Conservation (phyloP, 768 basidiomycete genomes). For the Solioccasus polychromus region DNA sequence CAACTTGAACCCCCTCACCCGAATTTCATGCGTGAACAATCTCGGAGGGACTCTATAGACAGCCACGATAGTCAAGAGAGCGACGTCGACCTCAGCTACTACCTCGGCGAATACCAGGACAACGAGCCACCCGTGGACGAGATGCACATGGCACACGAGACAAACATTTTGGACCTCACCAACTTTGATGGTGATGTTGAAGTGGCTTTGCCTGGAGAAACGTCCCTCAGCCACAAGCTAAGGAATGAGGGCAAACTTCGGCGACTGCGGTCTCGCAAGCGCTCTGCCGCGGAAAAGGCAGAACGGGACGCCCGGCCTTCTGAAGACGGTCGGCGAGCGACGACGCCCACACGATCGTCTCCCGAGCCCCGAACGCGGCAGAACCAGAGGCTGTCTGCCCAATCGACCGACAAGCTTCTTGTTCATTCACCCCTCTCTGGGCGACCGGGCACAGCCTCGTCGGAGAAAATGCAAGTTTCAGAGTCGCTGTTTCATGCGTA, state of each 20-base stretch:
- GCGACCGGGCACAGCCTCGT: slow-evolving; percentile 6
- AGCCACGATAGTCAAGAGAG: slow-evolving; percentile 32
- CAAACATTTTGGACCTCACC: slow-evolving; percentile 61
- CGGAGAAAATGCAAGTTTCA: no score
- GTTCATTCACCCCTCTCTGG: slow-evolving; percentile 21
- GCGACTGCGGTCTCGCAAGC: slow-evolving; percentile 43
- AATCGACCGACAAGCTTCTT: slow-evolving; percentile 22
- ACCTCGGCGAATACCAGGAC: slow-evolving; percentile 35
- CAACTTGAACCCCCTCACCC: slow-evolving; percentile 39
- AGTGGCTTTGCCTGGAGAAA: slow-evolving; percentile 54
- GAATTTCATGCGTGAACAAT: slow-evolving; percentile 16
- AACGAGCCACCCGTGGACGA: slow-evolving; percentile 28
- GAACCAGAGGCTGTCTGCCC: slow-evolving; percentile 5
- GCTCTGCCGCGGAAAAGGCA: slow-evolving; percentile 6
- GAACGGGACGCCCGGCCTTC: slow-evolving; percentile 12
- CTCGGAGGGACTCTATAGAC: slow-evolving; percentile 27
- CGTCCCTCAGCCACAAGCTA: slow-evolving; percentile 46
- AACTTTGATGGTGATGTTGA: slow-evolving; percentile 80
- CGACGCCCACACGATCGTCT: background rate
- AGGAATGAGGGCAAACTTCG: slow-evolving; percentile 61
- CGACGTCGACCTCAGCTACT: slow-evolving; percentile 43
- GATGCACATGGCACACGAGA: slow-evolving; percentile 40
- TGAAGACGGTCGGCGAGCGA: background rate
- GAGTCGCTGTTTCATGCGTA: slow-evolving; percentile 4
- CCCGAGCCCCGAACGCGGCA: slow-evolving; percentile 1